Percentiles rank a stretch among this genome's conserved stretches.
Conservation (phyloP, 306 rosid genomes). For the Castanospermum australe region DNA sequence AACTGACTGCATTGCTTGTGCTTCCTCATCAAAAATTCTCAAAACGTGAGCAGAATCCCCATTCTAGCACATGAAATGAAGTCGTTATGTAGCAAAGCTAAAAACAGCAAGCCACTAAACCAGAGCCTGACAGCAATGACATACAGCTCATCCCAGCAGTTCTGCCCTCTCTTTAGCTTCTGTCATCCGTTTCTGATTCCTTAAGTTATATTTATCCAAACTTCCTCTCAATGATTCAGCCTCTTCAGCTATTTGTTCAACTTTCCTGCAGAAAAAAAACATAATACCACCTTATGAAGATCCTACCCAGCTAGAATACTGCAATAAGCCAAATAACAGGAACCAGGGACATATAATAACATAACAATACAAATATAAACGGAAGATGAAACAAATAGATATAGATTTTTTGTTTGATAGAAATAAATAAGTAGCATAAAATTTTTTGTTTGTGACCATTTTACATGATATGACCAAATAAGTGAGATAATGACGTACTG, state of each 20-base stretch:
- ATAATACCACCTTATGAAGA: not conserved
- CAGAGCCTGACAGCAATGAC: conserved; percentile 26
- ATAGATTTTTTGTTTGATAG: not conserved
- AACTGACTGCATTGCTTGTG: conserved; percentile 75
- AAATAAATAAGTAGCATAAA: not conserved
- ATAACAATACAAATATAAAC: not conserved
- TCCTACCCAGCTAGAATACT: conserved; percentile 3
- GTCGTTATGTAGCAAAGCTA: not conserved
- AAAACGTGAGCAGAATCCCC: conserved; percentile 77
- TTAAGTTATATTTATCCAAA: conserved; percentile 60
- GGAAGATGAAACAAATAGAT: not conserved
- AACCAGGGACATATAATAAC: not conserved
- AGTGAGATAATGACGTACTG: not conserved
- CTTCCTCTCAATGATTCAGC: conserved; percentile 71
- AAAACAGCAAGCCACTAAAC: conserved; percentile 5
- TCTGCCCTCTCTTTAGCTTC: conserved; percentile 87
- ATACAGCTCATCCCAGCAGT: conserved; percentile 71
- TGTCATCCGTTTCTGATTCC: conserved; percentile 54
- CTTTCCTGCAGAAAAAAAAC: conserved; percentile 56
- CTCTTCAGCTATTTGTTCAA: conserved; percentile 83
- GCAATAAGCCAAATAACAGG: conserved; percentile 24
- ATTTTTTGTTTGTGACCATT: not conserved
- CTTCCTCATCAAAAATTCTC: conserved; percentile 78
- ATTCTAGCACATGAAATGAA: conserved; percentile 45
- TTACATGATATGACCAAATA: not conserved